phyloP scores from a whole-genome alignment of 257 asterid genomes.

The Nicotiana tomentosiformis region DNA sequence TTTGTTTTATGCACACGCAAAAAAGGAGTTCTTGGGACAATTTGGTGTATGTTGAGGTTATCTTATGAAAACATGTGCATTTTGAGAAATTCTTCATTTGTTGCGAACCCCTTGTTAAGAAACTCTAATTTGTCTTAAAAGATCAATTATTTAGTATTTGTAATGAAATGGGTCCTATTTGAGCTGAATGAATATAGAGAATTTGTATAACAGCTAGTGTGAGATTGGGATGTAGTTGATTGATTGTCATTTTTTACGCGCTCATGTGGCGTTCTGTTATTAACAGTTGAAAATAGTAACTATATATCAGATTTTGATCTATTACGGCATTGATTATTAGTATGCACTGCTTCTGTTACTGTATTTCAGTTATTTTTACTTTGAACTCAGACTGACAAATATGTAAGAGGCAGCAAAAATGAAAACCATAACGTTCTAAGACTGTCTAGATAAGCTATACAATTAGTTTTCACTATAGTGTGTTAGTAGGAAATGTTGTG shows the following conservation, averaged over 20 bases:
- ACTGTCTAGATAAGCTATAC: not conserved
- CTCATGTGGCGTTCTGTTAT: not conserved
- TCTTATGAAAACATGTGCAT: no score
- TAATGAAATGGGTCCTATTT: not conserved
- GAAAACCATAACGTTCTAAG: not conserved
- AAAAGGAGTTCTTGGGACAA: not conserved
- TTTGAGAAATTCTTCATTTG: no score
- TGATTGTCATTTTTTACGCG: not conserved
- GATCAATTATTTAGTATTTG: not conserved
- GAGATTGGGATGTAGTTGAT: not conserved
- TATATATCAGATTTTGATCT: not conserved
- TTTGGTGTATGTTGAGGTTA: not conserved
- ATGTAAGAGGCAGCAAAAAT: not conserved
- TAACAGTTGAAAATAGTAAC: not conserved
- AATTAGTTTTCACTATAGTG: not conserved
- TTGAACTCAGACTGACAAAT: not conserved
- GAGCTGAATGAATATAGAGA: not conserved
- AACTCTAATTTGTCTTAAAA: not conserved
- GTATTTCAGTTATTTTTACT: not conserved
- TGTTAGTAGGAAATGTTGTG: not conserved
- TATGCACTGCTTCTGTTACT: not conserved
- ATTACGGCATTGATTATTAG: not conserved
- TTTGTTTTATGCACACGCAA: not conserved
- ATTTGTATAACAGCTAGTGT: not conserved
- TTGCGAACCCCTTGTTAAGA: not conserved